Evolutionary conservation across 2,329 filamentous ascomycete species (phyloP).

Genomic region (Hymenoscyphus occultus): DNA sequence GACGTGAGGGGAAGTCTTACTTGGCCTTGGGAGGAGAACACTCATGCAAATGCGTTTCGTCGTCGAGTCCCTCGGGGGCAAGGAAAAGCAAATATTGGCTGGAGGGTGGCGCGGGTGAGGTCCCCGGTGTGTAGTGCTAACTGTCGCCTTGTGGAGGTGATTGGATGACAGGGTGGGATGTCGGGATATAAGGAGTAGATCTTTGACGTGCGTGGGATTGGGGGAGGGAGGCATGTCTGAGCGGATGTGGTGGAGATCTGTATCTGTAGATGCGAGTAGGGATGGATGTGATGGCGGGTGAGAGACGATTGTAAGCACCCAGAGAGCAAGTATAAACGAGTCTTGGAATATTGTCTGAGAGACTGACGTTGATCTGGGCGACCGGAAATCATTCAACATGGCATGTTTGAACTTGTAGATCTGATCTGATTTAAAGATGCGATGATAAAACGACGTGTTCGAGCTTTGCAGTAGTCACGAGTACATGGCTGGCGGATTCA

Average conservation of each 20-base stretch:
- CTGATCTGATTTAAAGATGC: background rate
- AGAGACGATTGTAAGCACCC: background rate
- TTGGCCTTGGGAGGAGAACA: background rate
- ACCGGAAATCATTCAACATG: background rate
- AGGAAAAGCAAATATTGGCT: constrained; percentile 1
- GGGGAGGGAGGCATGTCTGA: background rate
- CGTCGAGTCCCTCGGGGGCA: background rate
- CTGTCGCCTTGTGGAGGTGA: background rate
- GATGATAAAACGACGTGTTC: background rate
- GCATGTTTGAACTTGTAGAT: background rate
- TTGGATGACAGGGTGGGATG: background rate
- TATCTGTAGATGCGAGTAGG: constrained; percentile 2
- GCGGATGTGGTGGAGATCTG: background rate
- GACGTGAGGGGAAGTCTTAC: background rate
- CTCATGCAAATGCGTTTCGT: constrained; percentile 3
- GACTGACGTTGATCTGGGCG: background rate
- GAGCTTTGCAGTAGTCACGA: background rate
- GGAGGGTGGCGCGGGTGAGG: background rate
- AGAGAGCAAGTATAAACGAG: constrained; percentile 1
- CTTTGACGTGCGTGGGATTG: background rate
- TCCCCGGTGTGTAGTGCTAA: background rate
- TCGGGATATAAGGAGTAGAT: constrained; percentile 4
- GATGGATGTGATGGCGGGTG: background rate
- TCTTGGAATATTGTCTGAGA: background rate
- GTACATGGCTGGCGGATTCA: background rate